A percentile compares a stretch with the other conserved stretches of the same genome.
These are phyloP conservation scores for Truncatella angustata DNA, from an alignment of 2,329 filamentous ascomycete species.

Conservation along the genomic window DNA sequence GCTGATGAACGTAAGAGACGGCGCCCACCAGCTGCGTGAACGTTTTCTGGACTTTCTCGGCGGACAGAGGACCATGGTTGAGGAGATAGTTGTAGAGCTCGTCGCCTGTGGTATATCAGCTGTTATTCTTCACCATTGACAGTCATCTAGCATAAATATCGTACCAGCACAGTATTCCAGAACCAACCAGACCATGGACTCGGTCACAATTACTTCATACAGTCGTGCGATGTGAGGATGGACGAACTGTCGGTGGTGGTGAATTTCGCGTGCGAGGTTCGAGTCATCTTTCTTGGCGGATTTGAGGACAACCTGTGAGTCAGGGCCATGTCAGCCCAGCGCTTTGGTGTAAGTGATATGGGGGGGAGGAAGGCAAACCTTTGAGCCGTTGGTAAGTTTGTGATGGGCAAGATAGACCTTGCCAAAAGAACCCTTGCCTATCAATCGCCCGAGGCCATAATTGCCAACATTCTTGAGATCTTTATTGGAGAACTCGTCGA, in stretches of 20 bases:
- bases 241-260: constrained; percentile 96
- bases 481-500: constrained; percentile 91
- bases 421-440: constrained; percentile 97
- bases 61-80: constrained; percentile 77
- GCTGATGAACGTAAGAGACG: constrained; percentile 90
- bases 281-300: constrained; percentile 94
- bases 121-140: constrained; percentile 4
- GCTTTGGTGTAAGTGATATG: too few relatives aligned
- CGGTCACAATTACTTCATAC: constrained; percentile 98
- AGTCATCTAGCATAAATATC: constrained; percentile 14
- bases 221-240: constrained; percentile 95
- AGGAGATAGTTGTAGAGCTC: constrained; percentile 97
- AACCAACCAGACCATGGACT: constrained; percentile 91
- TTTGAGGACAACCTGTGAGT: constrained; percentile 98
- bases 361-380: constrained; percentile 65
- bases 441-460: constrained; percentile 85
- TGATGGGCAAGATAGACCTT: constrained; percentile 96
- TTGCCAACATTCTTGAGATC: constrained; percentile 93
- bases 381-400: constrained; percentile 97
- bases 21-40: constrained; percentile 95
- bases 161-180: constrained; percentile 92
- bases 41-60: constrained; percentile 87
- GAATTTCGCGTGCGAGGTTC: constrained; percentile 95
- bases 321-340: too few relatives aligned
- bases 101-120: constrained; percentile 62